Base-by-base conservation (phyloP, 2,329 filamentous ascomycete species). In the Colletotrichum sp. region DNA sequence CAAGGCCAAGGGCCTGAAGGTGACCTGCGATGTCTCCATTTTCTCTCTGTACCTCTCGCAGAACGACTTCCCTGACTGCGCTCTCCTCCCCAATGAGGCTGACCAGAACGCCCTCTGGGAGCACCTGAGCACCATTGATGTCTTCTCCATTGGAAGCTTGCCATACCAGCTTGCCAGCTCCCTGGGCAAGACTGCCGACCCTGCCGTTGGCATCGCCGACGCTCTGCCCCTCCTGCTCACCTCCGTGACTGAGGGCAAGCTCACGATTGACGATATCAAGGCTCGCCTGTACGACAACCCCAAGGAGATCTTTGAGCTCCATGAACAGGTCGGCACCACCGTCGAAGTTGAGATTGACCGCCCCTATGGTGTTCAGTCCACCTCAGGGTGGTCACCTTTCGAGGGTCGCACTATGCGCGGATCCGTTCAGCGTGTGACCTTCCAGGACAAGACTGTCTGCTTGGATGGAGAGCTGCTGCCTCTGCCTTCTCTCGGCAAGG, bases 11-110 rank as follows among this genome's bases (percentile, higher is more conserved):
- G 94, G 94, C n/a, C 87, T 96, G 74, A 93, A 93, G 83, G 94
- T 96, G 60, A 96, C 94, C 27, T 96, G 94, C 84, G 94, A 96
- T 82, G 94, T 96, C 58, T 94, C 93, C n/a, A 90, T 96, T 80
- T 96, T 95, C 87, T 91, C 93, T 22, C 88, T 96, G 56, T 96
- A 95, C 87, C 88, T 96, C 28, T 93, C 93, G 6, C 93, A 92
- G 80, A 87, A 91, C 65, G 93, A 96, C 80, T 94, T 89, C 84
- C 93, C 94, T 3, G 88, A 91, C 72, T 94, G 91, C 82, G 86
- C 88, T 76, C 90, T 91, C 79, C 87, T 96, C 70, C 94, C 94
- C 13, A 93, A 92, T 3, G 86, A 85, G 25, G 87, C 90, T 76
- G 94, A 96, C 80, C 94, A 96, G 84, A 87, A 90, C 74, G 93